These are phyloP conservation scores for Tricholoma saponaceum DNA, from an alignment of 768 basidiomycete genomes.

Conservation along the genomic window DNA sequence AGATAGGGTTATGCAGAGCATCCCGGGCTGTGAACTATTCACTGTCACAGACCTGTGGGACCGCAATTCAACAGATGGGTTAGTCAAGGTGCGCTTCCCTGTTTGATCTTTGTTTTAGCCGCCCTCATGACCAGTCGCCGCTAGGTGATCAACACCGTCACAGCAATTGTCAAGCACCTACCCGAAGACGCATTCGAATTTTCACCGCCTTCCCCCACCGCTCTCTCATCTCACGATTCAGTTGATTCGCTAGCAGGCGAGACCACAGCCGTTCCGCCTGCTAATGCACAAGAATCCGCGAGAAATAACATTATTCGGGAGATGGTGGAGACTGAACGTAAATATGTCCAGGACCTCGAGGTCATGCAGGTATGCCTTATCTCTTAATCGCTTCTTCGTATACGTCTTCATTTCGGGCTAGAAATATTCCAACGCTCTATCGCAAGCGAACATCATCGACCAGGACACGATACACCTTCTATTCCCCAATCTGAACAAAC, in stretches of 20 bases:
- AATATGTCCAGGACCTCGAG: constrained; percentile 95
- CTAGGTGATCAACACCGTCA: constrained; percentile 88
- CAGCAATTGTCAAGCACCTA: constrained; percentile 74
- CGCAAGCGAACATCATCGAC: constrained; percentile 81
- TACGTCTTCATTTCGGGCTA: constrained; percentile 29
- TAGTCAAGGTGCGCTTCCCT: constrained; percentile 78
- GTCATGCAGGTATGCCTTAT: constrained; percentile 77
- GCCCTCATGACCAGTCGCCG: constrained; percentile 5
- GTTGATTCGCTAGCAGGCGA: constrained; percentile 53
- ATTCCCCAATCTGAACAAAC: constrained; percentile 91
- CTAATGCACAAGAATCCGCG: constrained; percentile 60
- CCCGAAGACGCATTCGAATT: constrained; percentile 67
- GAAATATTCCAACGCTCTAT: constrained; percentile 86
- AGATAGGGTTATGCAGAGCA: constrained; percentile 52
- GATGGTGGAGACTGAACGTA: constrained; percentile 91
- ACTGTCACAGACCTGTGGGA: constrained; percentile 90
- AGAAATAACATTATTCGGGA: constrained; percentile 81
- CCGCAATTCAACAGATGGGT: constrained; percentile 85
- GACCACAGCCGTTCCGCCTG: constrained; percentile 35
- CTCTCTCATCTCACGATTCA: constrained; percentile 53
- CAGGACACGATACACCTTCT: constrained; percentile 95
- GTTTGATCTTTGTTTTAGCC: background rate
- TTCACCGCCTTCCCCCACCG: constrained; percentile 53
- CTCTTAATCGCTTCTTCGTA: constrained; percentile 11
- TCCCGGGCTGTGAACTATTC: constrained; percentile 76